phyloP scores from a whole-genome alignment of 257 asterid genomes.

The Thymus mandschuricus region DNA sequence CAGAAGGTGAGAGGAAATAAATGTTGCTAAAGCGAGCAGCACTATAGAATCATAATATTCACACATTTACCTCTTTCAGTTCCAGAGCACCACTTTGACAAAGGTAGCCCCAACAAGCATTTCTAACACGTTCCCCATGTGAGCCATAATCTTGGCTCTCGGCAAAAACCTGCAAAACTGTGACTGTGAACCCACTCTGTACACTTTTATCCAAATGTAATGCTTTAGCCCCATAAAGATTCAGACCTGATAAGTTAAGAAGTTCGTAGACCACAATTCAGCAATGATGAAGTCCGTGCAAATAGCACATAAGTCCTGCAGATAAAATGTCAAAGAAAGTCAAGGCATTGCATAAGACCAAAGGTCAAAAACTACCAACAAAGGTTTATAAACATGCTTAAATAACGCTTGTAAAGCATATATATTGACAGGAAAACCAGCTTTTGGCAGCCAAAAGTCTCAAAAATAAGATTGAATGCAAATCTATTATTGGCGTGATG shows the following conservation, averaged over 20 bases:
- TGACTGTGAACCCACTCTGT: conserved; percentile 26
- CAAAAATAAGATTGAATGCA: conserved; percentile 9
- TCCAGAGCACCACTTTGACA: conserved; percentile 97
- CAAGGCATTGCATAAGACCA: too few species aligned
- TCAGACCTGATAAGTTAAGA: conserved; percentile 89
- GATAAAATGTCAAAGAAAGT: conserved; percentile 26
- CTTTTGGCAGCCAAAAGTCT: background rate
- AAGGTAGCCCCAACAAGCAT: conserved; percentile 99
- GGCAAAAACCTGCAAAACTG: conserved; percentile 75
- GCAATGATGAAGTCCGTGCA: conserved; percentile 96
- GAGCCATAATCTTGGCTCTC: conserved; percentile 97
- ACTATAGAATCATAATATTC: conserved; percentile 8
- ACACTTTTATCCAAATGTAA: conserved; percentile 10
- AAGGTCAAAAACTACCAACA: background rate
- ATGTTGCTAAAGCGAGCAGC: conserved; percentile 21
- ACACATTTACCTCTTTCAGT: conserved; percentile 73
- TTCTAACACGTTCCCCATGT: conserved; percentile 96
- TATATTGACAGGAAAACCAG: background rate
- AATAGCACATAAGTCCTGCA: conserved; percentile 92
- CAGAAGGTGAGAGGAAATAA: conserved; percentile 16
- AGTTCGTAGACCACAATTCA: conserved; percentile 94
- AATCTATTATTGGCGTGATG: background rate
- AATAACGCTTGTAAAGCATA: conserved; percentile 4
- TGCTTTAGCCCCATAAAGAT: conserved; percentile 25
- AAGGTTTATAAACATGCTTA: background rate